A percentile compares a stretch with the other conserved stretches of the same genome.
Evolutionary conservation across 352 stramenopile genomes (phyloP).

Genomic region (Pythium oligandrum): DNA sequence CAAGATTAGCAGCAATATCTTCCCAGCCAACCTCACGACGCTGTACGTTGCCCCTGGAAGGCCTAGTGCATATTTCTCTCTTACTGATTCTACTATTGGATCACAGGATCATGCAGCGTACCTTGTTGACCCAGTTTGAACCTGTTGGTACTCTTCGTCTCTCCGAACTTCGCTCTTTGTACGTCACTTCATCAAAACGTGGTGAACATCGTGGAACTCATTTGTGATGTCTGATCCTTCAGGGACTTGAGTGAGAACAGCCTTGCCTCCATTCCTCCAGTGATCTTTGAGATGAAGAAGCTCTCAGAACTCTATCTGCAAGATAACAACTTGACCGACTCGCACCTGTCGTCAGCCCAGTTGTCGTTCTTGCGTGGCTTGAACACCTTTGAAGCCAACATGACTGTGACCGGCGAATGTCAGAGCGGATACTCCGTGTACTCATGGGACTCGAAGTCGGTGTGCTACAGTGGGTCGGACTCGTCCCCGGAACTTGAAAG

Average conservation of each 20-base stretch:
- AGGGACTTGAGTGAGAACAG: conserved; percentile 67
- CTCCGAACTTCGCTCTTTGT: conserved; percentile 47
- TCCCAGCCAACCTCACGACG: conserved; percentile 44
- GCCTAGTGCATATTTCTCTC: background rate
- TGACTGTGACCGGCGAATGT: conserved; percentile 36
- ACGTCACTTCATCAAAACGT: conserved; percentile 13
- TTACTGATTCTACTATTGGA: background rate
- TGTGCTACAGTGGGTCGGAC: conserved; percentile 26
- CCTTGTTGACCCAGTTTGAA: conserved; percentile 57
- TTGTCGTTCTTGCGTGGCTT: conserved; percentile 53
- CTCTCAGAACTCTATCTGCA: conserved; percentile 49
- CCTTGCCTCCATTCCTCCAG: conserved; percentile 51
- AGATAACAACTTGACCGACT: conserved; percentile 45
- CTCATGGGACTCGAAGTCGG: conserved; percentile 40
- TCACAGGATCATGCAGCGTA: conserved; percentile 53
- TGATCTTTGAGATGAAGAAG: conserved; percentile 63
- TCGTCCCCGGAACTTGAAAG: no score
- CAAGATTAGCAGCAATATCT: conserved; percentile 64
- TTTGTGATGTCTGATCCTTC: conserved; percentile 7
- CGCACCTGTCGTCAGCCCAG: conserved; percentile 46
- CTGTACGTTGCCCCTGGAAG: conserved; percentile 30
- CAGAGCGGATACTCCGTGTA: conserved; percentile 37
- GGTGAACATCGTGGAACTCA: background rate
- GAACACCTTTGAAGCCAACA: conserved; percentile 36
- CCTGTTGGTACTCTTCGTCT: conserved; percentile 39